phyloP scores from a whole-genome alignment of 2,329 filamentous ascomycete genomes.

The Diaporthe caulivora region DNA sequence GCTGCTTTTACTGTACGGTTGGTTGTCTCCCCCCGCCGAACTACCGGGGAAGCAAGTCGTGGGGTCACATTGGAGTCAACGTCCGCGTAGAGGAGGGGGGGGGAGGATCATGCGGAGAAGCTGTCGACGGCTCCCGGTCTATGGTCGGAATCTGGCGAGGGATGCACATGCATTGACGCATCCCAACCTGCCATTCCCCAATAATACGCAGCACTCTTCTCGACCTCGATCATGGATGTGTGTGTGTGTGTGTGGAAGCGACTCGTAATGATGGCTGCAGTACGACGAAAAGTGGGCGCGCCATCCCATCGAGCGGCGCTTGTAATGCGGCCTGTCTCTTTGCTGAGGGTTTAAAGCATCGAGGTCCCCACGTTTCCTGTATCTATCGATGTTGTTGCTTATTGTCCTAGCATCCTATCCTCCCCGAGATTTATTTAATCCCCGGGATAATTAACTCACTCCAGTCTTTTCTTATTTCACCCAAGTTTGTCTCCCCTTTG shows the following conservation, averaged over 20 bases:
- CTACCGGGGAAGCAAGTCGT: not conserved
- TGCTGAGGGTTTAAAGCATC: not conserved
- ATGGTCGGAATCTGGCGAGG: not conserved
- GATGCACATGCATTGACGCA: not conserved
- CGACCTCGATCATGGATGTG: not conserved
- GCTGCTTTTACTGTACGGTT: not conserved
- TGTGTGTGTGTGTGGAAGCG: not conserved
- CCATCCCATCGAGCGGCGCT: not conserved
- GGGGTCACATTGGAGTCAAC: constrained; percentile 25
- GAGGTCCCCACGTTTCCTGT: not conserved
- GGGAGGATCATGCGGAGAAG: constrained; percentile 25
- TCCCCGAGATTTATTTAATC: not conserved
- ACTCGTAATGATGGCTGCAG: constrained; percentile 27
- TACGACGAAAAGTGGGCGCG: constrained; percentile 1
- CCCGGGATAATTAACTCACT: not conserved
- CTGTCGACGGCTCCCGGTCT: constrained; percentile 13
- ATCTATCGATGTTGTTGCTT: not conserved
- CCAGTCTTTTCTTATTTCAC: not conserved
- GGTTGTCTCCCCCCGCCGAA: not conserved
- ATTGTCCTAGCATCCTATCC: not conserved
- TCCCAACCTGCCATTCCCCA: constrained; percentile 12
- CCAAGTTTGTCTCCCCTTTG: not conserved
- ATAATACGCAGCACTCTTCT: not conserved
- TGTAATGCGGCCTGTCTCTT: not conserved
- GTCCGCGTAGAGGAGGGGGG: constrained; percentile 7